phyloP scores from a whole-genome alignment of 345 rosid species.

The Combretum micranthum region DNA sequence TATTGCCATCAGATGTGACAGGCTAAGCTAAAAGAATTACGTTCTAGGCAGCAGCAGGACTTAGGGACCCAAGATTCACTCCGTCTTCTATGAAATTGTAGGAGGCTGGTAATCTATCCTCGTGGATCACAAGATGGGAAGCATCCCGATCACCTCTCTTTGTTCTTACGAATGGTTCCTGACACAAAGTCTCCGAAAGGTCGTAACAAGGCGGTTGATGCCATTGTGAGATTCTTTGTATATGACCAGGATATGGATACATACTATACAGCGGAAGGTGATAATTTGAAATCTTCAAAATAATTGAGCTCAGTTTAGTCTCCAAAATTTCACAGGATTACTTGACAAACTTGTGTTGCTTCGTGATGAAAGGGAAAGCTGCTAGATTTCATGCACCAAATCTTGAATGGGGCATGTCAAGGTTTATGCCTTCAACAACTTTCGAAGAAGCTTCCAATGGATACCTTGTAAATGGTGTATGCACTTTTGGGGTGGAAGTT shows the following conservation, averaged over 20 bases:
- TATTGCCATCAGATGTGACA: no score
- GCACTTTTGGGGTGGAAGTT: slow-evolving; percentile 12
- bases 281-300: not conserved
- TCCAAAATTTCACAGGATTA: no score
- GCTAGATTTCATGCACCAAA: not conserved
- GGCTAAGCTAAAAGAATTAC: no score
- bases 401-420: not conserved
- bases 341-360: not conserved
- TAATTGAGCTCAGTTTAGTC: no score
- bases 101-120: slow-evolving; percentile 8
- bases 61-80: no score
- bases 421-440: not conserved
- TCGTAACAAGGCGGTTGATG: not conserved
- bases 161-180: not conserved
- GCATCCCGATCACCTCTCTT: slow-evolving; percentile 7
- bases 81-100: not conserved
- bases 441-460: slow-evolving; percentile 10
- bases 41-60: no score
- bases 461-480: slow-evolving; percentile 6
- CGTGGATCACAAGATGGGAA: not conserved
- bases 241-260: slow-evolving; percentile 2
- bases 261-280: slow-evolving; percentile 2
- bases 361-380: not conserved
- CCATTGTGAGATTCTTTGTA: not conserved
- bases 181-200: not conserved